Evolutionary conservation across 345 rosid genomes (phyloP).

Genomic region (Noccaea bulbosa): DNA sequence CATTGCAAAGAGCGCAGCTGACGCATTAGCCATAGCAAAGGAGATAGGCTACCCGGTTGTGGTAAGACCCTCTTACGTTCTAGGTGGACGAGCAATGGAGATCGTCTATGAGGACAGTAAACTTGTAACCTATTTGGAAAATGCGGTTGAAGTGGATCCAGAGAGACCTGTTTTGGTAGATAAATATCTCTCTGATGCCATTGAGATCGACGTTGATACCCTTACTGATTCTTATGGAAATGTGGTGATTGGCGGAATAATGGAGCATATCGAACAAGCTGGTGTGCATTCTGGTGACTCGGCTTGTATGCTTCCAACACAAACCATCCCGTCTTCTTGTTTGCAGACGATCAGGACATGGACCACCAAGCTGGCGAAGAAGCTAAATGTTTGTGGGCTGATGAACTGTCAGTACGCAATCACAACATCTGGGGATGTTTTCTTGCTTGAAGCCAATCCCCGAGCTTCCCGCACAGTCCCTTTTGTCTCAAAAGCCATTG

Average conservation of each 20-base stretch:
- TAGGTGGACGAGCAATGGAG: conserved; percentile 98
- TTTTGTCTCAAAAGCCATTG: conserved; percentile 96
- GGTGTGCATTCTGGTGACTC: conserved; percentile 99
- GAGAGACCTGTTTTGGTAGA: conserved; percentile 90
- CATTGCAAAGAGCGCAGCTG: conserved; percentile 88
- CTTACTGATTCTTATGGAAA: conserved; percentile 82
- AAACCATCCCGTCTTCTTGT: conserved; percentile 71
- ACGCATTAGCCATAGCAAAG: conserved; percentile 81
- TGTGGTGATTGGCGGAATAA: conserved; percentile 93
- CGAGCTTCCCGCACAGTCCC: conserved; percentile 98
- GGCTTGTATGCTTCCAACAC: conserved; percentile 91
- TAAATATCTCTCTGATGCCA: conserved; percentile 85
- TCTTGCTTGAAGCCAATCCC: conserved; percentile 96
- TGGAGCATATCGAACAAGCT: conserved; percentile 99
- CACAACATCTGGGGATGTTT: conserved; percentile 77
- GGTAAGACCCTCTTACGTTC: conserved; percentile 93
- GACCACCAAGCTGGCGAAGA: conserved; percentile 78
- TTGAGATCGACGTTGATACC: conserved; percentile 87
- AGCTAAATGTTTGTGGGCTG: conserved; percentile 87
- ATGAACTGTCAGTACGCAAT: conserved; percentile 97
- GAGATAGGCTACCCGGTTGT: conserved; percentile 93
- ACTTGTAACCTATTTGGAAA: conserved; percentile 79
- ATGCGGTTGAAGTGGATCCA: conserved; percentile 94
- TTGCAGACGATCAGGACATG: conserved; percentile 76
- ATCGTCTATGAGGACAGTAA: conserved; percentile 80